phyloP scores from a whole-genome alignment of 2,329 filamentous ascomycete species.

The Sporothrix euskadiensis region DNA sequence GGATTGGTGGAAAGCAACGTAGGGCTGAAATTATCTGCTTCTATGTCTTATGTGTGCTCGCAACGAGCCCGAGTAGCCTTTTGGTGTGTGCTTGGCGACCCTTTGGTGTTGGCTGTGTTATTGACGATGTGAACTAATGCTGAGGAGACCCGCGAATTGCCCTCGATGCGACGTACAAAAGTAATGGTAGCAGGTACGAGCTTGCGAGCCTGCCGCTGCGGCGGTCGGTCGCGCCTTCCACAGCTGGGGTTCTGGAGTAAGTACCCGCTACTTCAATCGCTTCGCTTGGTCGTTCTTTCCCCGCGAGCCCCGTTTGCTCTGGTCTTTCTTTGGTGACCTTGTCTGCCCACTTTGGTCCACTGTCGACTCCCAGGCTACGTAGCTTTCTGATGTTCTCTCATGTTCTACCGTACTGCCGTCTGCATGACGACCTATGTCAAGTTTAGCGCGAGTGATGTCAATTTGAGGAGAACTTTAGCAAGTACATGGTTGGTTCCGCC shows the following conservation, averaged over 20 bases:
- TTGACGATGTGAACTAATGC: background rate
- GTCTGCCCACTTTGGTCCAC: background rate
- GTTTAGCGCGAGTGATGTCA: conserved; percentile 26
- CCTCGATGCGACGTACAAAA: background rate
- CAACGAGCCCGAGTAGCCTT: background rate
- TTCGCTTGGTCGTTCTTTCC: background rate
- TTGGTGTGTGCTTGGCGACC: background rate
- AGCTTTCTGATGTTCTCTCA: background rate
- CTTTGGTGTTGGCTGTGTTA: background rate
- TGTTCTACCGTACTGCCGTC: background rate
- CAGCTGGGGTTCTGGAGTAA: background rate
- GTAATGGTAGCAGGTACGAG: background rate
- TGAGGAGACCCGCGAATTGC: background rate
- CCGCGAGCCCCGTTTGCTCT: background rate
- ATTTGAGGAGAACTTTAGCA: background rate
- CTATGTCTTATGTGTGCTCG: background rate
- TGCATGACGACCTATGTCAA: background rate
- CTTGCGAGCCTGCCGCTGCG: background rate
- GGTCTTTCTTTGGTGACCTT: background rate
- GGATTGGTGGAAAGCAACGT: background rate
- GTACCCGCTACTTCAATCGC: background rate
- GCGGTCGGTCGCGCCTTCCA: conserved; percentile 12
- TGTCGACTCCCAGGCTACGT: background rate
- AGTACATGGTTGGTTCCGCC: background rate
- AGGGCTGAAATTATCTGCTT: background rate